Conservation (phyloP, 2,329 filamentous ascomycete species). For the Trichoderma sp. region DNA sequence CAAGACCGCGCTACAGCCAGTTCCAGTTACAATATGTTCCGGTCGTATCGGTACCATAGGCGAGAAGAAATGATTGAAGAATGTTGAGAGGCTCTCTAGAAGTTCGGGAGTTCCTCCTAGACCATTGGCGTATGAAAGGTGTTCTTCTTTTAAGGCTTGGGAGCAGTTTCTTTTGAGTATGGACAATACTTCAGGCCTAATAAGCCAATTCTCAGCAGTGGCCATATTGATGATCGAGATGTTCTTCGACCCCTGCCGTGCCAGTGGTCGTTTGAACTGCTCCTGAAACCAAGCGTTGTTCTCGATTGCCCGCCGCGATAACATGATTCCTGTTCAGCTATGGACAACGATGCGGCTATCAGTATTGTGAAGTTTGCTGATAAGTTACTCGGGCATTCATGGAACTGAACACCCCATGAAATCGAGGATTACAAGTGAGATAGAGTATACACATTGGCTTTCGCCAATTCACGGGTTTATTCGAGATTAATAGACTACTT, state of each 20-base stretch:
- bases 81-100: neutral
- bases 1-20: slow-evolving; percentile 1
- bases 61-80: slow-evolving; percentile 14
- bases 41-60: neutral
- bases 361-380: neutral
- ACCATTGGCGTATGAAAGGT: slow-evolving; percentile 13
- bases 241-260: neutral
- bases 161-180: slow-evolving; percentile 2
- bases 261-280: slow-evolving; percentile 9
- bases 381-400: neutral
- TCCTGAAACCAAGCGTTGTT: slow-evolving; percentile 16
- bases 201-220: slow-evolving; percentile 17
- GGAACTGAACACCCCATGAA: neutral
- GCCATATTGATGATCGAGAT: slow-evolving; percentile 9
- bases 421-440: neutral
- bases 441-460: neutral
- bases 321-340: neutral
- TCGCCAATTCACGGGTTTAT: neutral
- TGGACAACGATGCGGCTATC: neutral
- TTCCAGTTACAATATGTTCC: slow-evolving; percentile 10
- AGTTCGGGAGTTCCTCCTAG: slow-evolving; percentile 3
- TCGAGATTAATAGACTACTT: neutral
- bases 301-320: slow-evolving; percentile 9
- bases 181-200: slow-evolving; percentile 4
- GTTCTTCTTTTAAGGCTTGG: neutral